Base-by-base conservation (phyloP, 1,284 basidiomycete genomes). In the Puccinia triticina region DNA sequence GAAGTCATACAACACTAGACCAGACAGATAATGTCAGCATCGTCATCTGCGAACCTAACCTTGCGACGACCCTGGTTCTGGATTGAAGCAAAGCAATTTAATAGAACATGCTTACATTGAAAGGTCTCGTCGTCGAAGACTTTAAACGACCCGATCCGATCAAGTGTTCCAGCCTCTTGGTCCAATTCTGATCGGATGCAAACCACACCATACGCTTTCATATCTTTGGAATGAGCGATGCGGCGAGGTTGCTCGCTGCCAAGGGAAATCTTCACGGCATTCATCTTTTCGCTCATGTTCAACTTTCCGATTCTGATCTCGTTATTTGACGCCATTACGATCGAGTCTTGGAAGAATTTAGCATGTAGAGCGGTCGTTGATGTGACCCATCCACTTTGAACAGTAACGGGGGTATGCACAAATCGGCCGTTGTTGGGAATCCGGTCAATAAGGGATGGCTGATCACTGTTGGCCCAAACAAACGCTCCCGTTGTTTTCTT, bases 91-190 rank as follows among this genome's bases (percentile, higher is more conserved):
- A 37, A 43, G 7, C 40, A 43, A 43, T 43, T 43, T 43, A 12
- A 43, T 4, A 43, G 48, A 48, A 18, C n/a, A 37, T 7, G 55
- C 69, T 64, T 50, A 81, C 78, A 64, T 73, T 74, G 61, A 74
- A 73, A 81, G 48, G 78, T 73, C 40, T 72, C 55, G 59, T 81
- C 78, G 57, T 72, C 69, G 29, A 81, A 48, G 11, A 81, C 43
- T 64, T 81, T 81, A 23, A 81, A 55, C 23, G 69, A 59, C 40
- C 78, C 67, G 12, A 32, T 61, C 40, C 43, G 53, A 61, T 59
- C 16, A 50, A 81, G 37, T 46, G n/a, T 29, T 29, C 78, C 69
- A 32, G 53, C 32, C n/a, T 73, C 16, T 48, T 72, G 67, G 59
- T 81, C 59, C n/a, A 81, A 29, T 34, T 73, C 67, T 34, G 46